phyloP scores from a whole-genome alignment of 1,284 basidiomycete genomes.

The Ceratobasidium sp. region DNA sequence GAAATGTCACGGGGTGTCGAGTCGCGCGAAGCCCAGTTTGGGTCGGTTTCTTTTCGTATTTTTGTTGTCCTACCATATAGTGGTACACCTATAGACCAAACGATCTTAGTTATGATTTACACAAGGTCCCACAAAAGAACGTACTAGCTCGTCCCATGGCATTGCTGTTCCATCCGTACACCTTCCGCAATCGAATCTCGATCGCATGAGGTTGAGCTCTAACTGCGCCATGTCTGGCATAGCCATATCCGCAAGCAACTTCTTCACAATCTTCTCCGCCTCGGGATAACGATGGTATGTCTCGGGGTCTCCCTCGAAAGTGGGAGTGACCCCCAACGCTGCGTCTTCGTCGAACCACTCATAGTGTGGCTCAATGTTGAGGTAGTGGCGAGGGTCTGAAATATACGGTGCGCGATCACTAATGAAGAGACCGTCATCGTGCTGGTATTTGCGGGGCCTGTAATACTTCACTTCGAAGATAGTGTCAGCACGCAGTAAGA shows the following conservation, averaged over 20 bases:
- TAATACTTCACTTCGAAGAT: not conserved
- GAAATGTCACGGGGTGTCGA: not conserved
- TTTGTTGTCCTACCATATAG: not conserved
- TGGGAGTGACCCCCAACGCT: not conserved
- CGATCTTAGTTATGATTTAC: not conserved
- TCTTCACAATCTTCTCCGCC: not conserved
- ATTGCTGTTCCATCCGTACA: not conserved
- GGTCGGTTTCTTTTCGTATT: not conserved
- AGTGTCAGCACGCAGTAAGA: slow-evolving; percentile 19
- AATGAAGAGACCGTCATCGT: no score
- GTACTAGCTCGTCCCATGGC: not conserved
- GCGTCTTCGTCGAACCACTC: no score
- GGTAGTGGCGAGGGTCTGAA: no score
- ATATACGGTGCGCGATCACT: no score
- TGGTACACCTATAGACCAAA: not conserved
- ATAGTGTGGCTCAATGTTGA: no score
- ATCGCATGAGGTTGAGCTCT: not conserved
- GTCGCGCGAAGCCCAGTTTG: no score
- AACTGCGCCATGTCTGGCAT: slow-evolving; percentile 6
- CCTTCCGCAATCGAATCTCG: not conserved
- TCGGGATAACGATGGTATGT: not conserved
- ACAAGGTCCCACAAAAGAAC: not conserved
- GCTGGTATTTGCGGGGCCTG: not conserved
- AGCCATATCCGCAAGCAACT: not conserved
- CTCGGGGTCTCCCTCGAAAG: no score